These are phyloP conservation scores for Pseudozyma flocculosa DNA, from an alignment of 1,284 basidiomycete genomes.

Conservation along the genomic window DNA sequence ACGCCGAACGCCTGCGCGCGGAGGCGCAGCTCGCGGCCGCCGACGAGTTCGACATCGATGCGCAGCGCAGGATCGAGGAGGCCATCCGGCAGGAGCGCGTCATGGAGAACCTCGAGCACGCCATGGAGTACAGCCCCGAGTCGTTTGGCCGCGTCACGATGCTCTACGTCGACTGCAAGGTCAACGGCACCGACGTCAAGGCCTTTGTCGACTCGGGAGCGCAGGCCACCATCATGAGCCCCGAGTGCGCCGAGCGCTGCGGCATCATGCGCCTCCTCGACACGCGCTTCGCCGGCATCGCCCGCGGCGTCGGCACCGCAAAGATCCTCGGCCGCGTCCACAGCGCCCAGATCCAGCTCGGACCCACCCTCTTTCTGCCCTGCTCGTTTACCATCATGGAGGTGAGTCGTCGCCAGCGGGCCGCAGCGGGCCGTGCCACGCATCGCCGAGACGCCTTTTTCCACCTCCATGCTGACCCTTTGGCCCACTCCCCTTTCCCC, in stretches of 20 bases:
- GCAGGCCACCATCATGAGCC: constrained; percentile 94
- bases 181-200: constrained; percentile 85
- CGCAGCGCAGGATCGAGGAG: constrained; percentile 90
- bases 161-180: constrained; percentile 82
- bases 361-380: constrained; percentile 73
- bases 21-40: constrained; percentile 76
- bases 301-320: constrained; percentile 92
- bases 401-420: constrained; percentile 23
- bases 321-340: constrained; percentile 92
- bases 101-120: constrained; percentile 65
- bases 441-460: too few relatives aligned
- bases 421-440: too few relatives aligned
- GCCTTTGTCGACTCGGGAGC: constrained; percentile 98
- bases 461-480: too few relatives aligned
- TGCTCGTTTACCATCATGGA: constrained; percentile 97
- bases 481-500: background rate
- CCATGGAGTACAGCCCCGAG: constrained; percentile 68
- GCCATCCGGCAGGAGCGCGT: constrained; percentile 86
- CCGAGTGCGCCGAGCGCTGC: constrained; percentile 88
- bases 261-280: constrained; percentile 93
- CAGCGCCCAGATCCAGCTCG: constrained; percentile 81
- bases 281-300: constrained; percentile 82
- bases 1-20: constrained; percentile 61
- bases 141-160: constrained; percentile 91
- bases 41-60: constrained; percentile 77